Evolutionary conservation across 345 rosid species (phyloP), one percentile per base, ranked within the genome.

Genomic region (Acer campestre): DNA sequence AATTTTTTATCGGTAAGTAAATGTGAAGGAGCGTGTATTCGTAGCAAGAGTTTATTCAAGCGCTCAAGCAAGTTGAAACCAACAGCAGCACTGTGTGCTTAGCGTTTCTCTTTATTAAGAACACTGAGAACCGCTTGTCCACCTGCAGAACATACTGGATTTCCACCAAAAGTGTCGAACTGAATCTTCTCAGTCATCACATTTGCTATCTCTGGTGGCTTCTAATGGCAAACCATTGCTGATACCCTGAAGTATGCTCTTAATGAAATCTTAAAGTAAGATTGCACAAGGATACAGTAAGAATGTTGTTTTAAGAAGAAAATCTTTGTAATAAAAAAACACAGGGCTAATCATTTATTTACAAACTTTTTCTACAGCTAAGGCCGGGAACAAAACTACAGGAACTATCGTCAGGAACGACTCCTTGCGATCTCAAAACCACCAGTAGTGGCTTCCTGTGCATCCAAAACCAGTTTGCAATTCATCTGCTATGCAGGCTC

Each of bases 401-500:
- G 38, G 10, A 10, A 63, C 17, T 29, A 73, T 62, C 10, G 90
- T 94, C 98, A 20, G 98, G 99, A 82, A 91, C 82, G 64, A 96
- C 98, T 66, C 89, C 97, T 84, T 96, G 99, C 10, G 94, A 5
- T 94, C 82, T 91, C 89, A 75, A 94, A 94, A 58, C 97, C 99
- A 29, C 95, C 98, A 94, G 79, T 94, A 94, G 67, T 94, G 92
- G 86, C 95, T 92, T 84, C 99, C 97, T 0, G 95, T 94, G 70
- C 94, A 88, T 76, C 98, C 97, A 86, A 94, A 94, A 56, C 98
- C 98, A 18, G 94, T 89, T 87, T 96, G 99, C 70, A 96, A 97
- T 88, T 96, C 98, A 82, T 94, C 99, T 4, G 97, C 99, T 56
- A 92, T 96, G 87, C 97, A 91, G 78, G 91, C 89, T 77, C 98